Base-by-base conservation (phyloP, 257 asterid genomes). In the Capsicum rhomboideum region DNA sequence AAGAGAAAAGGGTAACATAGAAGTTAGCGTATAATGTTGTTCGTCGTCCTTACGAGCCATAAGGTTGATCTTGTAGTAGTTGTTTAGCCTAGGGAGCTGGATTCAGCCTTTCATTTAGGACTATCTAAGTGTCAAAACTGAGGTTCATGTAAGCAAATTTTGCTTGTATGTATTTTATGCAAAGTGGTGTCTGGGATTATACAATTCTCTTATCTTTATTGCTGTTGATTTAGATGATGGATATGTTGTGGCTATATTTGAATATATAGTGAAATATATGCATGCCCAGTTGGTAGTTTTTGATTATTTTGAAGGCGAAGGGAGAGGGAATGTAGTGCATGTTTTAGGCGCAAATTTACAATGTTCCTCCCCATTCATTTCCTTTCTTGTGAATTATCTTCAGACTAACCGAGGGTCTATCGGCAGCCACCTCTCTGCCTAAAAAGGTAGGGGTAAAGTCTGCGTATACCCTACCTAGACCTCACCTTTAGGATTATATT, bases 1-100 rank as follows among this genome's bases (percentile, higher is more conserved):
- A 82, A 82, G 85, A 82, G 85, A 54, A 82, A 67, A 50, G 80
- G 50, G 61, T 66, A 77, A 77, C 58, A 53, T 77, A 77, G 82
- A 50, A 77, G 63, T 50, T 77, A 77, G 82, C 82, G 26, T 50
- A 77, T 50, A 28, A 16, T 50, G 44, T 50, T 77, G 82, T 77
- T 68, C 18, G 63, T 50, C 18, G 28, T 77, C 58, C 46, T 28
- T 52, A 50, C 26, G n/a, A 17, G 63, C 28, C 46, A 13, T 10
- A 52, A 77, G 82, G 82, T 34, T 50, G 46, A 28, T 63, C 82
- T 50, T 52, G 82, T 50, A 26, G 61, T 18, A 16, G 46, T 77
- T 77, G 17, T 77, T 50, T 50, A 77, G 63, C 59, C 72, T 64
- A 64, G 21, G 44, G 42, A 26, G 82, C 82, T 77, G 82, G 63